Percentiles rank a stretch among this genome's conserved stretches.
These are phyloP conservation scores for Seiridium cupressi DNA, from an alignment of 2,329 filamentous ascomycete genomes.

Conservation along the genomic window DNA sequence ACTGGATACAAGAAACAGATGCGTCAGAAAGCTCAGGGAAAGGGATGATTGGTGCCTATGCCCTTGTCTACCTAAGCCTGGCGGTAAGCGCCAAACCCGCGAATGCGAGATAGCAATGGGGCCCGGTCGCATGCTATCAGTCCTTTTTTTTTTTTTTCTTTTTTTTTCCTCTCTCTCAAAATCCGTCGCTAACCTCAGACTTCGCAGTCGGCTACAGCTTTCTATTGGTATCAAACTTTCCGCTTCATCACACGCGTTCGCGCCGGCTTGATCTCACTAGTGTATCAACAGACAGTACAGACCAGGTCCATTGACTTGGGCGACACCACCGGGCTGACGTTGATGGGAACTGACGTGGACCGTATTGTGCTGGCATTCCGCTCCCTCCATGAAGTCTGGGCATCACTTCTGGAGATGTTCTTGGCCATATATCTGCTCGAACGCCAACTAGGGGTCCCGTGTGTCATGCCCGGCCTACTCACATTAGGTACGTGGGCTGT, in stretches of 20 bases:
- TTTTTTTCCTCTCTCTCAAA: background rate
- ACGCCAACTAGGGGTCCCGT: slow-evolving; percentile 22
- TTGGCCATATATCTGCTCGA: slow-evolving; percentile 27
- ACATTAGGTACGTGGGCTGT: background rate
- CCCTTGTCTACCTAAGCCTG: slow-evolving; percentile 26
- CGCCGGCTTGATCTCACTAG: slow-evolving; percentile 18
- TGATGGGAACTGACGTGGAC: slow-evolving; percentile 32
- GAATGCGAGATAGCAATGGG: background rate
- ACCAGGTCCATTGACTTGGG: slow-evolving; percentile 18
- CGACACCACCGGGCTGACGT: slow-evolving; percentile 24
- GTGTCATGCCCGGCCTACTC: background rate
- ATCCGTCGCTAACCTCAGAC: background rate
- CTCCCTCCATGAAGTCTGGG: slow-evolving; percentile 27
- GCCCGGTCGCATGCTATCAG: background rate
- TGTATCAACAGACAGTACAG: slow-evolving; percentile 20
- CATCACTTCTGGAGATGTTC: slow-evolving; percentile 20
- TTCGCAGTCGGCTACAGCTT: slow-evolving; percentile 14
- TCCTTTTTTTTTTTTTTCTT: background rate
- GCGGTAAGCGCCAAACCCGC: slow-evolving; percentile 15
- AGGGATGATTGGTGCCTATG: background rate
- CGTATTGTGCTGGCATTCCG: slow-evolving; percentile 20
- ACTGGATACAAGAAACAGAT: background rate
- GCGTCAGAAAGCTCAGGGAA: background rate
- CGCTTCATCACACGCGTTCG: slow-evolving; percentile 20
- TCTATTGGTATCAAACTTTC: slow-evolving; percentile 22